Evolutionary conservation across 371 early-diverging fungal genomes (phyloP).

Genomic region (Apophysomyces trapeziformis): DNA sequence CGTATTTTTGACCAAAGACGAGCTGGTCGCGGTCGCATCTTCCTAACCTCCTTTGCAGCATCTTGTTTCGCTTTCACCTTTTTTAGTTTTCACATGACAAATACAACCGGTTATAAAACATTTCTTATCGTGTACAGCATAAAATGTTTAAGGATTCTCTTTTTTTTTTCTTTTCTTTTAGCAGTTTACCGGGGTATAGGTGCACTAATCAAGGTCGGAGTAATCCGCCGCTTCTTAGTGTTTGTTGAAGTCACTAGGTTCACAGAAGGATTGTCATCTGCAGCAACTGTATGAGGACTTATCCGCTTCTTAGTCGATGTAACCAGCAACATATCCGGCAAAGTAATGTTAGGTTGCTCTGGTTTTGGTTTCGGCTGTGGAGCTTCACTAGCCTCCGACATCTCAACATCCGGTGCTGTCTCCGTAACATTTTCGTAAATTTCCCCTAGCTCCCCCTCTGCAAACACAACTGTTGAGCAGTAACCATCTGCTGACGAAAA

Average conservation of each 20-base stretch:
- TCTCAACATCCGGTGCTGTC: constrained; percentile 26
- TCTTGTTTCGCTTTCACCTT: background rate
- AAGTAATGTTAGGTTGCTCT: background rate
- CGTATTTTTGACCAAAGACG: constrained; percentile 39
- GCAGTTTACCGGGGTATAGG: constrained; percentile 7
- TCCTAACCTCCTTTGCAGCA: background rate
- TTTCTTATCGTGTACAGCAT: constrained; percentile 11
- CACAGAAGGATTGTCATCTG: constrained; percentile 4
- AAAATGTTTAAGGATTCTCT: constrained; percentile 7
- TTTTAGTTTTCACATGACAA: constrained; percentile 3
- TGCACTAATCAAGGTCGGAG: constrained; percentile 39
- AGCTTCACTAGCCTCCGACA: constrained; percentile 25
- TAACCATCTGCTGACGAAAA: constrained; percentile 90
- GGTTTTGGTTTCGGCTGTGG: constrained; percentile 15
- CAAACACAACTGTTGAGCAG: constrained; percentile 82
- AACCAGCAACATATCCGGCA: constrained; percentile 3
- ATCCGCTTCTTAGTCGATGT: constrained; percentile 10
- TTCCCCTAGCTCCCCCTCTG: constrained; percentile 61
- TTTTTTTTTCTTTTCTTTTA: background rate
- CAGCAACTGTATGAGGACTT: constrained; percentile 1
- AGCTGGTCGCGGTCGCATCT: constrained; percentile 6
- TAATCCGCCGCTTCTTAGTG: constrained; percentile 43
- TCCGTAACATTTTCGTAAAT: constrained; percentile 28
- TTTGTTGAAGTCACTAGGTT: background rate
- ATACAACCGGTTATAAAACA: constrained; percentile 8